Conservation (phyloP, 2,329 filamentous ascomycete species). For the Fusarium sp. region DNA sequence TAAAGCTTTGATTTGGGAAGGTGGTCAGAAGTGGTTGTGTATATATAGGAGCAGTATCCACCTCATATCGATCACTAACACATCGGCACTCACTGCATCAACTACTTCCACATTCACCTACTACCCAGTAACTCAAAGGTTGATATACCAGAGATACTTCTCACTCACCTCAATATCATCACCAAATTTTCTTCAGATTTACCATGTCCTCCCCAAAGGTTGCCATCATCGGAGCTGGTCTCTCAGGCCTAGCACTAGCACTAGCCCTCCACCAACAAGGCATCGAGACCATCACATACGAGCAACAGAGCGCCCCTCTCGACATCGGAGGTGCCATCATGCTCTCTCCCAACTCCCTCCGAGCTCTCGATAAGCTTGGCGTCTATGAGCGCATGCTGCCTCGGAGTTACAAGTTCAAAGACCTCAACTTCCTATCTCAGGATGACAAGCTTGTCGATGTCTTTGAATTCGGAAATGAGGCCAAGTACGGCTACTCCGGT, state of each 20-base stretch:
- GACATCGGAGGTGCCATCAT: conserved; percentile 69
- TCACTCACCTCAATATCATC: rapidly evolving
- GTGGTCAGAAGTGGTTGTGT: not conserved
- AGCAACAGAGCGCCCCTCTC: conserved; percentile 59
- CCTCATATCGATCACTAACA: not conserved
- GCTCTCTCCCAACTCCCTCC: conserved; percentile 70
- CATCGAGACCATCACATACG: conserved; percentile 66
- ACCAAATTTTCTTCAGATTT: rapidly evolving
- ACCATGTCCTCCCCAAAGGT: conserved; percentile 37
- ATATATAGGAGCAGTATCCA: conserved; percentile 22
- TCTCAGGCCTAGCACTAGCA: conserved; percentile 66
- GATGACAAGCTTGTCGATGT: conserved; percentile 53
- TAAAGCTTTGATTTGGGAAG: rapidly evolving
- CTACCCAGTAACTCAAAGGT: not conserved
- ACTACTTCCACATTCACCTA: rapidly evolving
- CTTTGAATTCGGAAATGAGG: conserved; percentile 63
- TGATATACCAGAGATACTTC: too few relatives aligned
- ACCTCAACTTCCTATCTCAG: conserved; percentile 60
- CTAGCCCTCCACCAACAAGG: conserved; percentile 65
- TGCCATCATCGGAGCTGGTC: conserved; percentile 55
- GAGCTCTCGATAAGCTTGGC: conserved; percentile 64
- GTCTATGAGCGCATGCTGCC: conserved; percentile 61
- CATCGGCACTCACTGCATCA: not conserved
- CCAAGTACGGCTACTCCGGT: conserved; percentile 65
- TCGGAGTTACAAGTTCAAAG: conserved; percentile 65